These are phyloP conservation scores for Neurospora sp. DNA, from an alignment of 495 filamentous ascomycete genomes.

Conservation along the genomic window DNA sequence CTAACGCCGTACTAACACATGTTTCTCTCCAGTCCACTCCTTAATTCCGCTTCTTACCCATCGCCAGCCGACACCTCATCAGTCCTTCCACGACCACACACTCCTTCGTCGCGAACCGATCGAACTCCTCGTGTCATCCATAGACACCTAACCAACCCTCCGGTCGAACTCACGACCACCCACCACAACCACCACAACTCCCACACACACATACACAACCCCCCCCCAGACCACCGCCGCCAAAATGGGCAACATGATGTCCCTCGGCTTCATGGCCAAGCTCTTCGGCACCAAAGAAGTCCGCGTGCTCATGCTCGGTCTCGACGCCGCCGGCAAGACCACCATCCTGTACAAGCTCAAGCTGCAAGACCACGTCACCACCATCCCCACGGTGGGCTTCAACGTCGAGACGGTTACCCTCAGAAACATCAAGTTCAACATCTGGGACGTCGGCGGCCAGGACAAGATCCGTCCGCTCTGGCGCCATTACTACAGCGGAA, in stretches of 20 bases:
- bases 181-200: not conserved
- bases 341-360: conserved; percentile 99
- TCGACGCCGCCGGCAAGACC: conserved; percentile 97
- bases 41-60: not conserved
- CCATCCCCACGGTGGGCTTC: conserved; percentile 98
- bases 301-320: conserved; percentile 92
- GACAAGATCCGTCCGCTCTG: conserved; percentile 98
- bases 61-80: not conserved
- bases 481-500: conserved; percentile 99
- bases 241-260: conserved; percentile 19
- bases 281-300: conserved; percentile 99
- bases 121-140: not conserved
- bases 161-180: not conserved
- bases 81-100: not conserved
- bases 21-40: not conserved
- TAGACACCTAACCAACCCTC: not conserved
- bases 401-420: conserved; percentile 99
- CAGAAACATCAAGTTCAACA: conserved; percentile 99
- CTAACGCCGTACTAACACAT: not conserved
- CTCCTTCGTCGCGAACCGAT: not conserved
- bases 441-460: conserved; percentile 99
- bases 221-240: not conserved
- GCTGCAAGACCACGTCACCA: conserved; percentile 94
- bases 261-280: conserved; percentile 54
- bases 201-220: not conserved